These are phyloP conservation scores for Penicillium sp. DNA, from an alignment of 2,329 filamentous ascomycete species.

Conservation along the genomic window DNA sequence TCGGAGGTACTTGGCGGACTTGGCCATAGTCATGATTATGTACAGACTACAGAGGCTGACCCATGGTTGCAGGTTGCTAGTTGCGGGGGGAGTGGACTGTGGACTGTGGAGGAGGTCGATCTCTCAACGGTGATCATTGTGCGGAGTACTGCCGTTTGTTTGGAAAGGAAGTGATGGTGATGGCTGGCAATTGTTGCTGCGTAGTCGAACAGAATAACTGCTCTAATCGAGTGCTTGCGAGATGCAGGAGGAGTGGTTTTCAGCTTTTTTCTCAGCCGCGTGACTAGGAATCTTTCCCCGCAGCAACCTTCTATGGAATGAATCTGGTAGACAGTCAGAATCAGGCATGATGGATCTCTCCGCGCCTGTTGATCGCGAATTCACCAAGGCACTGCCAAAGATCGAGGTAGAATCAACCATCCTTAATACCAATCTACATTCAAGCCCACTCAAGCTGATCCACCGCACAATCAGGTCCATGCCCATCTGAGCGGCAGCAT, in stretches of 20 bases:
- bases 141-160: not conserved
- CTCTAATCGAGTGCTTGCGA: not conserved
- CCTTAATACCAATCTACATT: not conserved
- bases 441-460: constrained; percentile 6
- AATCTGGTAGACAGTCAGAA: not conserved
- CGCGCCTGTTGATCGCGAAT: constrained; percentile 31
- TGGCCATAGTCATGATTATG: not conserved
- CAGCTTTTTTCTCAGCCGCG: not conserved
- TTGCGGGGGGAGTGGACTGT: constrained; percentile 1
- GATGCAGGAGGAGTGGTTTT: not conserved
- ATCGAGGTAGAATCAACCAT: constrained; percentile 33
- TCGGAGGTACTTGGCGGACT: not conserved
- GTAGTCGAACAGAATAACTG: not conserved
- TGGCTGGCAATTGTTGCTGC: not conserved
- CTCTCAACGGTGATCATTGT: not conserved
- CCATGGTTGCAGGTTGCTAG: constrained; percentile 1
- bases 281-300: not conserved
- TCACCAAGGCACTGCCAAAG: constrained; percentile 39
- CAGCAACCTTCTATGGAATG: not conserved
- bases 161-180: not conserved
- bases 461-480: constrained; percentile 61
- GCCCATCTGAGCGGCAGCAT: constrained; percentile 81
- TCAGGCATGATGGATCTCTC: constrained; percentile 24
- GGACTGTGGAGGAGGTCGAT: not conserved
- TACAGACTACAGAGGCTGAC: not conserved